Evolutionary conservation across 2,329 filamentous ascomycete species (phyloP).

Genomic region (Colletotrichum endophyticum): DNA sequence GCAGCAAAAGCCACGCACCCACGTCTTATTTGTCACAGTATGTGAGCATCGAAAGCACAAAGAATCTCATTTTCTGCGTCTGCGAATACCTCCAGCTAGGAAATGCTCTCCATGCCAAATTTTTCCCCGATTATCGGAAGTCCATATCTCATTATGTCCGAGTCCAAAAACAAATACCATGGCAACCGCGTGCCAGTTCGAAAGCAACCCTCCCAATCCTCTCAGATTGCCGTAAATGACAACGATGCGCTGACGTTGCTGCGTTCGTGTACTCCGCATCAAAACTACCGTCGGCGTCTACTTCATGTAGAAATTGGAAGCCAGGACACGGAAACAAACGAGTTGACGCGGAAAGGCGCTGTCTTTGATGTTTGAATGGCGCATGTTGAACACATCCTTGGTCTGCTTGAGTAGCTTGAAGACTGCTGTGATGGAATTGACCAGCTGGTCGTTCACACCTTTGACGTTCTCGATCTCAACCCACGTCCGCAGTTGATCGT

Average conservation of each 20-base stretch:
- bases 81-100: background rate
- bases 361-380: background rate
- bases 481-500: background rate
- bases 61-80: background rate
- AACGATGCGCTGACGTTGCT: background rate
- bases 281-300: background rate
- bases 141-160: background rate
- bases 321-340: background rate
- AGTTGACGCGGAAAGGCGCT: background rate
- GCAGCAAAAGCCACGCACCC: background rate
- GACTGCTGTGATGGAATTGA: background rate
- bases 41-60: background rate
- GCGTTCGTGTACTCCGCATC: background rate
- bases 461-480: background rate
- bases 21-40: background rate
- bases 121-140: background rate
- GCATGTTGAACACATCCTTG: background rate
- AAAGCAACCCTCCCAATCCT: background rate
- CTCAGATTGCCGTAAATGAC: background rate
- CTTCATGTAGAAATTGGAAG: background rate
- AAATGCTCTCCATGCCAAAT: background rate
- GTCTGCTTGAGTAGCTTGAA: background rate
- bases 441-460: background rate
- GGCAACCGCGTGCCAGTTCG: background rate
- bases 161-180: background rate